Evolutionary conservation across 352 stramenopile genomes (phyloP), one percentile per base, ranked within the genome.

Genomic region (Phytophthora pini): DNA sequence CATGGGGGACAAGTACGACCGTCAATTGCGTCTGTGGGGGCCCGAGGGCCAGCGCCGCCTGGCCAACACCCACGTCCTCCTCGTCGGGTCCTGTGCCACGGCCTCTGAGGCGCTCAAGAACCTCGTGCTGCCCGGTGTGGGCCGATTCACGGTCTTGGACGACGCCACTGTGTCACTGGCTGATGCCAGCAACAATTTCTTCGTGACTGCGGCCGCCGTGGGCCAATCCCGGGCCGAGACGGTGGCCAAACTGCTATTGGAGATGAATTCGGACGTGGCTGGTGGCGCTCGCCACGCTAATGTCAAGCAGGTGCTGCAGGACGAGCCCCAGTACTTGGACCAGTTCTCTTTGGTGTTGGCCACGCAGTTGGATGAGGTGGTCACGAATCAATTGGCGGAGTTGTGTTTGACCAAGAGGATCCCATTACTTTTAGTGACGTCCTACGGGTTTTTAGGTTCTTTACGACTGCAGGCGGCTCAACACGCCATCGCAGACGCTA

Each of bases 101-200:
- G 97, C 94, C 11, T 97, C 97, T 1, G 97, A 99, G 82, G 97
- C 95, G 27, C 82, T 99, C 49, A 99, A 99, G 84, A 99, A 99
- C 82, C 77, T 99, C 22, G 92, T 98, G 51, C 76, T 98, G 27
- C 93, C 93, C 13, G 84, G 93, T 17, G 75, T 97, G 15, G 79
- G 93, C 49, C 78, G 77, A 31, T 98, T 99, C 70, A 96, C 92
- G 26, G 88, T 99, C 15, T 60, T 99, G 7, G 98, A 99, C 83
- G 94, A 97, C 53, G 72, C 75, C 24, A 55, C 43, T 1, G 92
- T 98, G 49, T 74, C 77, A 6, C 70, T 88, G 32, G 73, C 77
- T 13, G 90, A 98, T 61, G 61, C 84, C 39, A 88, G 86, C 60
- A 97, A 94, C 75, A 99, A 98, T 70, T 99, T 99, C 69, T 99